These are phyloP conservation scores for Polygonum maritimum DNA, from an alignment of 148 eudicot genomes.

Conservation along the genomic window DNA sequence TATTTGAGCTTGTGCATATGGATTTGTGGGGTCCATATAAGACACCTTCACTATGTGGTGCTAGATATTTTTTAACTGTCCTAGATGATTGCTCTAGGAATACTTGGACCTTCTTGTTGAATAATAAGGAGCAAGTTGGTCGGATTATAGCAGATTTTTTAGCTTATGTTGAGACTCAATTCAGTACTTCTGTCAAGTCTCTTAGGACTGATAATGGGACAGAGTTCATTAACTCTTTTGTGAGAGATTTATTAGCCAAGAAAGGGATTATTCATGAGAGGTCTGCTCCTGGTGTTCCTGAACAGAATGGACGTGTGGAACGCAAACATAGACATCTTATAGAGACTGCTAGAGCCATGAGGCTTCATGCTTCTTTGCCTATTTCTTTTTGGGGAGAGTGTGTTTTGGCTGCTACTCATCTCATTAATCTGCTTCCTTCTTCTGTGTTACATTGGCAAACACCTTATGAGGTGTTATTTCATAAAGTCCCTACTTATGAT, in stretches of 20 bases:
- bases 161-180: neutral
- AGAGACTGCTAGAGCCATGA: neutral
- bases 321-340: slow-evolving; percentile 1
- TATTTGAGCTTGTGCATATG: neutral
- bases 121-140: neutral
- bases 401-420: neutral
- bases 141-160: neutral
- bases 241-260: neutral
- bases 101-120: neutral
- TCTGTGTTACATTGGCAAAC: neutral
- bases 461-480: neutral
- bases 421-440: neutral
- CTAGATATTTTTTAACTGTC: neutral
- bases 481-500: neutral
- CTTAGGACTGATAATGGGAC: neutral
- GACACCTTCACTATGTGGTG: neutral
- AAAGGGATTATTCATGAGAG: neutral
- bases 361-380: neutral
- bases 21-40: neutral
- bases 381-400: neutral
- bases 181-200: neutral
- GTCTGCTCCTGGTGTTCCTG: neutral
- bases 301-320: neutral
- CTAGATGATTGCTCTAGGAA: neutral
- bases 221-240: neutral